phyloP scores from a whole-genome alignment of 1,139 yeast species.

The Groenewaldozyma auringiensis region DNA sequence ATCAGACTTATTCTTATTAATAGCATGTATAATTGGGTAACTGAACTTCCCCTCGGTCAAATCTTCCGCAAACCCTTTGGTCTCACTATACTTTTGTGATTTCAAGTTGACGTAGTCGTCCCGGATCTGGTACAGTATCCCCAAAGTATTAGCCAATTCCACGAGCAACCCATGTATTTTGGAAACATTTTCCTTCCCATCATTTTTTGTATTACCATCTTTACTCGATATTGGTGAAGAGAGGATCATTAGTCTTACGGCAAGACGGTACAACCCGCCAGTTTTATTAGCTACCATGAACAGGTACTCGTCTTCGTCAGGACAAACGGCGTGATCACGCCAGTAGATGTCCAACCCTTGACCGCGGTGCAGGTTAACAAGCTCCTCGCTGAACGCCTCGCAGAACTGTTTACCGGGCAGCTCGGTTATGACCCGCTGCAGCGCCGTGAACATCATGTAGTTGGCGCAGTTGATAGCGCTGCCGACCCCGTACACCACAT shows the following conservation, averaged over 20 bases:
- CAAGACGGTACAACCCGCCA: conserved; percentile 75
- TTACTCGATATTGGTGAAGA: conserved; percentile 24
- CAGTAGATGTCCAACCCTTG: conserved; percentile 85
- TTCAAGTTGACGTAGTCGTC: conserved; percentile 71
- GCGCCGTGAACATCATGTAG: conserved; percentile 70
- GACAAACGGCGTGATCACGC: conserved; percentile 64
- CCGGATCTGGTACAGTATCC: conserved; percentile 72
- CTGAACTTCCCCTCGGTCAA: conserved; percentile 84
- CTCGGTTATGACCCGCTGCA: conserved; percentile 31
- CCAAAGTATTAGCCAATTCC: conserved; percentile 68
- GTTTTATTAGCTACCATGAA: conserved; percentile 84
- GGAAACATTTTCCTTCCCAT: neutral
- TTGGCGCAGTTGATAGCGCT: conserved; percentile 77
- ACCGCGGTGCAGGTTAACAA: conserved; percentile 75
- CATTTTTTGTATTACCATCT: neutral
- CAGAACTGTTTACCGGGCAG: conserved; percentile 35
- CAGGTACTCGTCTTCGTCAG: conserved; percentile 60
- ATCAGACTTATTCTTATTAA: conserved; percentile 33
- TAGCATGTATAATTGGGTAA: conserved; percentile 69
- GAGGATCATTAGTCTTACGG: conserved; percentile 51
- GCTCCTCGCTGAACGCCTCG: conserved; percentile 44
- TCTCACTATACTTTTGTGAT: conserved; percentile 43
- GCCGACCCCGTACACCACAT: conserved; percentile 65
- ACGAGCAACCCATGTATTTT: conserved; percentile 29
- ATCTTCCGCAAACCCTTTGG: conserved; percentile 84